These are phyloP conservation scores for Brassica incana DNA, from an alignment of 345 rosid species.

Conservation along the genomic window DNA sequence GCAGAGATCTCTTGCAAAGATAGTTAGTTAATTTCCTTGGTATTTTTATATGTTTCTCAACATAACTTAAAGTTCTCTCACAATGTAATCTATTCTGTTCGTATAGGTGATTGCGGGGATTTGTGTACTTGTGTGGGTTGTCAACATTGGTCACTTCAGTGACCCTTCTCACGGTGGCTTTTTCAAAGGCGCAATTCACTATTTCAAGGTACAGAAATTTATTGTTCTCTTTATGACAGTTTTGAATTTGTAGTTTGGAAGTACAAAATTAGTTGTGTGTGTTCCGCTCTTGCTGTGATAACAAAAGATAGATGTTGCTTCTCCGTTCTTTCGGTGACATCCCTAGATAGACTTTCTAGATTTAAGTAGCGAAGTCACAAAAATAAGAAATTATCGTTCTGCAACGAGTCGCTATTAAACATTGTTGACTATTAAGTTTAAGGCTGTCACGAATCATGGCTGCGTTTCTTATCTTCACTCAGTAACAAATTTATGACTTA, in stretches of 20 bases:
- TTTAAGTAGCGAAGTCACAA: slow-evolving; percentile 7
- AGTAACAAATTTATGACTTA: neutral
- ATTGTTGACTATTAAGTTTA: slow-evolving; percentile 5
- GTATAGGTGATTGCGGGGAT: slow-evolving; percentile 96
- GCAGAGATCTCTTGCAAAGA: slow-evolving; percentile 16
- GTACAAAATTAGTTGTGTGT: slow-evolving; percentile 5
- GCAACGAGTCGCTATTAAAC: slow-evolving; percentile 1
- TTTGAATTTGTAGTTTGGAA: slow-evolving; percentile 13
- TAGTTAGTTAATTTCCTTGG: slow-evolving; percentile 5
- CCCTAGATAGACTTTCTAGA: slow-evolving; percentile 14
- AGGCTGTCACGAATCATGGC: slow-evolving; percentile 11
- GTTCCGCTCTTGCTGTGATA: slow-evolving; percentile 16
- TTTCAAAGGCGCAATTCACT: slow-evolving; percentile 94
- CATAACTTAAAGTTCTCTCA: slow-evolving; percentile 7
- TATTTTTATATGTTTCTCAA: slow-evolving; percentile 7
- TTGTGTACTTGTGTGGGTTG: slow-evolving; percentile 94
- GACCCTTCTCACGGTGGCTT: slow-evolving; percentile 98
- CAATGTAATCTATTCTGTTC: slow-evolving; percentile 21
- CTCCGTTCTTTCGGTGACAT: slow-evolving; percentile 14
- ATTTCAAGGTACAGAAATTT: slow-evolving; percentile 73
- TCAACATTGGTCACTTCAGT: slow-evolving; percentile 94
- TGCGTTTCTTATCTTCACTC: neutral
- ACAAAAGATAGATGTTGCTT: slow-evolving; percentile 13
- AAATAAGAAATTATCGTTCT: neutral
- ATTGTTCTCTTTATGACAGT: neutral